Evolutionary conservation across 441 rosid species (phyloP).

Genomic region (Pelargonium citronellum): DNA sequence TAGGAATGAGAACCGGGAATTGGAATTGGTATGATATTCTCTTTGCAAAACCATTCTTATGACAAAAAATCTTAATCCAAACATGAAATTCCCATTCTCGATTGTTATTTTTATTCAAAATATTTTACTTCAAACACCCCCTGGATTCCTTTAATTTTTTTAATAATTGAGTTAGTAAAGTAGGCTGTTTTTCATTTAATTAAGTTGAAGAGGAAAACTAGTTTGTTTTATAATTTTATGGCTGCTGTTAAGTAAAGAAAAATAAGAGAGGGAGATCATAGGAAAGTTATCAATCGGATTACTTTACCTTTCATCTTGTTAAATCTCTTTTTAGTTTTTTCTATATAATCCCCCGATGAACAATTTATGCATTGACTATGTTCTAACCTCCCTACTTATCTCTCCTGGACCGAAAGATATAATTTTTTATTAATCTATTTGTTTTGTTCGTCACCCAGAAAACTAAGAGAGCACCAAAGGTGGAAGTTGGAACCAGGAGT

Average conservation of each 20-base stretch:
- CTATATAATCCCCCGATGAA: not conserved
- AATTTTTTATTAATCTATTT: constrained; percentile 11
- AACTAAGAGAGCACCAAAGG: constrained; percentile 84
- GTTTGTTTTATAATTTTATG: not conserved
- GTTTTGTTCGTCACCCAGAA: constrained; percentile 42
- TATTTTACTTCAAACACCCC: too few relatives aligned
- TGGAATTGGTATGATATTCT: too few relatives aligned
- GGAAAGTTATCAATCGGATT: not conserved
- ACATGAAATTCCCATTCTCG: too few relatives aligned
- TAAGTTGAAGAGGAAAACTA: not conserved
- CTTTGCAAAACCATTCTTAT: too few relatives aligned
- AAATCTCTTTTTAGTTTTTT: not conserved
- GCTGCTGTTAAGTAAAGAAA: not conserved
- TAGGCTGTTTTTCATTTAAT: too few relatives aligned
- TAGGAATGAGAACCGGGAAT: too few relatives aligned
- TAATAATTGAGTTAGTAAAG: too few relatives aligned
- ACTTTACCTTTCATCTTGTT: not conserved
- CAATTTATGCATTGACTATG: not conserved
- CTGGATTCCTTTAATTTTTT: too few relatives aligned
- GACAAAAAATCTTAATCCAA: too few relatives aligned
- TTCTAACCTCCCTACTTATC: not conserved
- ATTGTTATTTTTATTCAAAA: too few relatives aligned
- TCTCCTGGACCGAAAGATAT: not conserved
- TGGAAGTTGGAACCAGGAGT: constrained; percentile 88
- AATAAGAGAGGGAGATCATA: not conserved